Evolutionary conservation across 108 stramenopile species (phyloP).

Genomic region (Chaetoceros tenuissimus): DNA sequence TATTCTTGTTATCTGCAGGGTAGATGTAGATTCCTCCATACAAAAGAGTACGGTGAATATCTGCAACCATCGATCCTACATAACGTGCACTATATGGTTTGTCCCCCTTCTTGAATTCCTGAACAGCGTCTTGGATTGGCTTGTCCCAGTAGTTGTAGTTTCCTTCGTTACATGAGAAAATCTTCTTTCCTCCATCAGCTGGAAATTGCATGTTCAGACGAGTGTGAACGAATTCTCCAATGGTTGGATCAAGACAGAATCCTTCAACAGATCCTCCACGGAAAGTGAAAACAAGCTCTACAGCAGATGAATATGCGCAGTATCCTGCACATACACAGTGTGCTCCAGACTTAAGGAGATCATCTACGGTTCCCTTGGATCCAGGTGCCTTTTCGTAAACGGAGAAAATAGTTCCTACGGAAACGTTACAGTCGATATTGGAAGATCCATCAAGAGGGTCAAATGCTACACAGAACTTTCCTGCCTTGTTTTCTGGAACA

Average conservation of each 20-base stretch:
- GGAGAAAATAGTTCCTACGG: slow-evolving; percentile 96
- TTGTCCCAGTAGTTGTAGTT: slow-evolving; percentile 91
- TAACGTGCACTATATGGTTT: slow-evolving; percentile 91
- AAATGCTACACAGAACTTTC: slow-evolving; percentile 97
- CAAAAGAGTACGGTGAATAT: slow-evolving; percentile 97
- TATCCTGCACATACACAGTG: slow-evolving; percentile 94
- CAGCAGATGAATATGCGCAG: slow-evolving; percentile 85
- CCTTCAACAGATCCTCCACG: slow-evolving; percentile 81
- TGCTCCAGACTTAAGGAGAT: slow-evolving; percentile 88
- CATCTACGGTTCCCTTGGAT: slow-evolving; percentile 65
- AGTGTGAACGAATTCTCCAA: slow-evolving; percentile 98
- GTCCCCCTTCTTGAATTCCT: slow-evolving; percentile 75
- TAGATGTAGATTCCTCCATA: slow-evolving; percentile 99
- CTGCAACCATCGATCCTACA: slow-evolving; percentile 99
- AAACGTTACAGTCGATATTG: slow-evolving; percentile 99
- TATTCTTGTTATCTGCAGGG: slow-evolving; percentile 91
- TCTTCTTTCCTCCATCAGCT: slow-evolving; percentile 82
- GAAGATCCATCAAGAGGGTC: slow-evolving; percentile 98
- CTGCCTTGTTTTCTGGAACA: slow-evolving; percentile 73
- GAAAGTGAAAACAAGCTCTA: slow-evolving; percentile 93
- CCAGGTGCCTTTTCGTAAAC: slow-evolving; percentile 86
- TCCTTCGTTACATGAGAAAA: slow-evolving; percentile 97
- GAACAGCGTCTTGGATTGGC: slow-evolving; percentile 87
- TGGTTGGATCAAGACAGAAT: slow-evolving; percentile 96
- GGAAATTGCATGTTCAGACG: slow-evolving; percentile 86